phyloP scores from a whole-genome alignment of 2,329 filamentous ascomycete species.

The Fusarium sp. region DNA sequence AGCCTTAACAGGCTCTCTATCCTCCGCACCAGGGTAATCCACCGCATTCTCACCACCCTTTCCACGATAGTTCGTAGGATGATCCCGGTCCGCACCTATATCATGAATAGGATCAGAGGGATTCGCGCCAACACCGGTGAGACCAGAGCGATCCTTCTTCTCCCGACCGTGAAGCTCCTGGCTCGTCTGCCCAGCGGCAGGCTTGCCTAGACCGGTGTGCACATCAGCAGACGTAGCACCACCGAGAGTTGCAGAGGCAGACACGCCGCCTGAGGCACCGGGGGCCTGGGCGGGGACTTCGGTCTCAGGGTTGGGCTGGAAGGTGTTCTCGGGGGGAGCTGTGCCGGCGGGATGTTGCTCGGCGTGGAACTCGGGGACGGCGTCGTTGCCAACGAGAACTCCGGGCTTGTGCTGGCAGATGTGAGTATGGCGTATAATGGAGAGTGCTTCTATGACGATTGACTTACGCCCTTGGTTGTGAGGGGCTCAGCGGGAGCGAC shows the following conservation, averaged over 20 bases:
- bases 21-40: slow-evolving; percentile 34
- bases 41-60: slow-evolving; percentile 25
- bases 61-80: slow-evolving; percentile 34
- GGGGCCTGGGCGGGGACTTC: slow-evolving; percentile 50
- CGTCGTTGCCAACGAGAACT: slow-evolving; percentile 67
- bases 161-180: slow-evolving; percentile 52
- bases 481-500: slow-evolving; percentile 62
- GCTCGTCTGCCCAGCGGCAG: slow-evolving; percentile 53
- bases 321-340: slow-evolving; percentile 61
- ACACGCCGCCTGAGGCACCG: slow-evolving; percentile 39
- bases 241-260: slow-evolving; percentile 50
- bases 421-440: slow-evolving; percentile 7
- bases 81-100: slow-evolving; percentile 44
- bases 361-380: slow-evolving; percentile 69
- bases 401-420: slow-evolving; percentile 69
- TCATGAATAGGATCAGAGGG: slow-evolving; percentile 42
- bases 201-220: slow-evolving; percentile 55
- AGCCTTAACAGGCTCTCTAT: slow-evolving; percentile 31
- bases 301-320: slow-evolving; percentile 50
- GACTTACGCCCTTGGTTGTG: slow-evolving; percentile 63
- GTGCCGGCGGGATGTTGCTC: slow-evolving; percentile 69
- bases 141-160: slow-evolving; percentile 50
- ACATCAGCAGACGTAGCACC: slow-evolving; percentile 58
- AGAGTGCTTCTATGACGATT: neutral
- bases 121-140: slow-evolving; percentile 52